Evolutionary conservation across 1,284 basidiomycete species (phyloP).

Genomic region (Sutorius eximius): DNA sequence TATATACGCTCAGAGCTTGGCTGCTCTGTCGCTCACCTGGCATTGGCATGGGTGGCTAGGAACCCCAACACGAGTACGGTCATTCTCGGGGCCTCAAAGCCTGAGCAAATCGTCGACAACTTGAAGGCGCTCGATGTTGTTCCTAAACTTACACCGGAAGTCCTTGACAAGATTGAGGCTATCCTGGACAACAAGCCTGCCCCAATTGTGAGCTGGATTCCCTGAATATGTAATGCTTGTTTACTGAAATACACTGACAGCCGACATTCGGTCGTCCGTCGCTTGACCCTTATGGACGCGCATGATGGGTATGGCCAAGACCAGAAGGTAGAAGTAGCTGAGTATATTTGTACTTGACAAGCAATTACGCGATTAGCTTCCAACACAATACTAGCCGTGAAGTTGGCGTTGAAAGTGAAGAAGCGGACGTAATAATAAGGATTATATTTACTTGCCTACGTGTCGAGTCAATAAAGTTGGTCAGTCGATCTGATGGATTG

Average conservation of each 20-base stretch:
- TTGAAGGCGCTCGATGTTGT: conserved; percentile 63
- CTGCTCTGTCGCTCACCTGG: conserved; percentile 61
- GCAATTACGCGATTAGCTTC: not conserved
- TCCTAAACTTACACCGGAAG: conserved; percentile 56
- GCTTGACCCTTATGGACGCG: conserved; percentile 34
- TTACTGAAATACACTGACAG: conserved; percentile 18
- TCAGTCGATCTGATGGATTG: no score
- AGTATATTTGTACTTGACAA: not conserved
- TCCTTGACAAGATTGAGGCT: conserved; percentile 55
- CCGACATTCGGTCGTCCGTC: conserved; percentile 30
- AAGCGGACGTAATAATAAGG: no score
- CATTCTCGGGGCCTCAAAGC: conserved; percentile 64
- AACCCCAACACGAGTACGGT: conserved; percentile 71
- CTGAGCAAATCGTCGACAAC: conserved; percentile 59
- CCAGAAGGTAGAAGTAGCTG: not conserved
- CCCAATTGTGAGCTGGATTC: conserved; percentile 29
- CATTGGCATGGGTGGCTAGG: conserved; percentile 75
- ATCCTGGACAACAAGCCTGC: conserved; percentile 49
- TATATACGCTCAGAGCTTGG: conserved; percentile 44
- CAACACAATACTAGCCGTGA: not conserved
- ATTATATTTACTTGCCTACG: no score
- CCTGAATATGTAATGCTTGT: not conserved
- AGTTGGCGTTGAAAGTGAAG: not conserved
- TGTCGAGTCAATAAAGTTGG: no score
- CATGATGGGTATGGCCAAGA: conserved; percentile 1